Evolutionary conservation across 306 rosid species (phyloP).

Genomic region (Hippophae rhamnoides): DNA sequence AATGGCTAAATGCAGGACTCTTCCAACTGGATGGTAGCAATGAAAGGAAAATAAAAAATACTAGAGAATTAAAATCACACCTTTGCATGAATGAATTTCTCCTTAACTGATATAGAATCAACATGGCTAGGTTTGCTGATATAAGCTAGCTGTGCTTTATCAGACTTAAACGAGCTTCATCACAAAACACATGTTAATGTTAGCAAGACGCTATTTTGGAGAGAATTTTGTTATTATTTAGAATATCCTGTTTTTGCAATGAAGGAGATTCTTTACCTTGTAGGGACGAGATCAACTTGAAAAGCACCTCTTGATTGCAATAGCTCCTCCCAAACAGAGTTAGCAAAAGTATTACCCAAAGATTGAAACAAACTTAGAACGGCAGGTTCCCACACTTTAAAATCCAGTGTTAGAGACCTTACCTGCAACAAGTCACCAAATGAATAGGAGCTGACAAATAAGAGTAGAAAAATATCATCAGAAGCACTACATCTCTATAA

Average conservation of each 20-base stretch:
- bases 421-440: constrained; percentile 48
- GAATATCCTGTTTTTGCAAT: constrained; percentile 14
- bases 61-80: constrained; percentile 27
- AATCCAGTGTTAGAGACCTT: constrained; percentile 93
- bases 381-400: constrained; percentile 98
- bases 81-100: constrained; percentile 97
- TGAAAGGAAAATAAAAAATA: not conserved
- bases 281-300: constrained; percentile 73
- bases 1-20: not conserved
- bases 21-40: not conserved
- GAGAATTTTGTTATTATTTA: not conserved
- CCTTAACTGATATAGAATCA: constrained; percentile 88
- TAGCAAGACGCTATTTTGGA: constrained; percentile 19
- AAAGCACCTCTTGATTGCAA: constrained; percentile 86
- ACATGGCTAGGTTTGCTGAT: constrained; percentile 72
- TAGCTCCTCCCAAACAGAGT: constrained; percentile 95
- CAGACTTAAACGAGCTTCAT: constrained; percentile 68
- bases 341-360: constrained; percentile 90
- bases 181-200: constrained; percentile 21
- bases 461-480: constrained; percentile 15
- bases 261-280: constrained; percentile 64
- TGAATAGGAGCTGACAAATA: constrained; percentile 5
- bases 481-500: not conserved
- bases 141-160: constrained; percentile 47
- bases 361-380: constrained; percentile 95